Base-by-base conservation (phyloP, 1,284 basidiomycete species). In the Apiotrichum akiyoshidainum region DNA sequence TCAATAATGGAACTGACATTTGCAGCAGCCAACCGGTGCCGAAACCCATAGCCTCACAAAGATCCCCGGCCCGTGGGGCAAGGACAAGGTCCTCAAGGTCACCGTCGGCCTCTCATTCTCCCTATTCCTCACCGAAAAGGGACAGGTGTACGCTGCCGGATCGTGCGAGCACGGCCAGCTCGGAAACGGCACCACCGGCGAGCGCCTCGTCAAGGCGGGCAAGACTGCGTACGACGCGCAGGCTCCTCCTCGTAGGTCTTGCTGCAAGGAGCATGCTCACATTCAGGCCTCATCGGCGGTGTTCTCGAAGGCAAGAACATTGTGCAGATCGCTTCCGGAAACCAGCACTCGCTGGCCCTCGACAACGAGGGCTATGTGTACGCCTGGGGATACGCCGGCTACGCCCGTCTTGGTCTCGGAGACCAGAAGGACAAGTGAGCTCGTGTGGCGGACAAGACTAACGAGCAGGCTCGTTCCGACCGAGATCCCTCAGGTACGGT, bases 121-220 rank as follows among this genome's bases (percentile, higher is more conserved):
- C 1, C 76, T 93, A 17, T 84, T 94, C 55, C 81, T 95, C 57
- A 89, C 90, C 5, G 84, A 85, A 56, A 82, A 82, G 26, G 94
- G 92, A 21, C 87, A 86, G 86, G 90, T 96, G 2, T 97, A 89
- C 71, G 84, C 91, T 0, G 87, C 91, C 64, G 94, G 94, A 39
- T 92, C 89, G 55, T 89, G 86, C n/a, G 92, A 96, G 76, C 87
- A 90, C 65, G 94, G 94, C 2, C 92, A 96, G 67, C 81, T 97
- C 0, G 94, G 92, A 1, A 94, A 92, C 68, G 93, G 93, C 16
- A 84, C 85, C 33, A 50, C 63, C 55, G 70, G 69, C 17, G 91
- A 94, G 76, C 85, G 91, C 44, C 88, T 95, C 60, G 85, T 87
- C 9, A 87, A 87, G 3, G 89, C 86, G 40, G 90, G 90, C 65